Conservation (phyloP, 1,284 basidiomycete genomes). For the Sporisorium scitamineum region DNA sequence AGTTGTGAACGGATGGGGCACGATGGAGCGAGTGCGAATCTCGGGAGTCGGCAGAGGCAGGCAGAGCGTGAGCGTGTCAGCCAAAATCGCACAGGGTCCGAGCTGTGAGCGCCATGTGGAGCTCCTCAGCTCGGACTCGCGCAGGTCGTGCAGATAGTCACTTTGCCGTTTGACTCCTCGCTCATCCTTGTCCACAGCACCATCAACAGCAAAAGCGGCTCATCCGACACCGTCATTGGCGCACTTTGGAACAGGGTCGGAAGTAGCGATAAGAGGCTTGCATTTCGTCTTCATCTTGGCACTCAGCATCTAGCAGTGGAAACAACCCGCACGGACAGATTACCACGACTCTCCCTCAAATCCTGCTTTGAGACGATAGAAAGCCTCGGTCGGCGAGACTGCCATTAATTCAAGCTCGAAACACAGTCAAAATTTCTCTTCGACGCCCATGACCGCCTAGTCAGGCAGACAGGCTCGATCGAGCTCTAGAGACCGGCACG, state of each 20-base stretch:
- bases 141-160: slow-evolving; percentile 15
- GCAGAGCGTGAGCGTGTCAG: neutral
- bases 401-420: neutral
- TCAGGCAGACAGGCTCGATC: neutral
- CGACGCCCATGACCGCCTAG: neutral
- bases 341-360: neutral
- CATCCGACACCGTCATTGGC: neutral
- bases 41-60: slow-evolving; percentile 9
- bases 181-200: neutral
- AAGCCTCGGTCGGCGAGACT: neutral
- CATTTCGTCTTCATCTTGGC: neutral
- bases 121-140: neutral
- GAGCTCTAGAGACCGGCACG: neutral
- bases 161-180: neutral
- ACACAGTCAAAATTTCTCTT: neutral
- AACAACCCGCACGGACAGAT: neutral
- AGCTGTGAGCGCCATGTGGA: slow-evolving; percentile 22
- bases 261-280: neutral
- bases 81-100: slow-evolving; percentile 11
- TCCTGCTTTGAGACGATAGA: neutral
- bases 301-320: neutral
- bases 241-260: neutral
- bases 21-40: neutral
- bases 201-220: neutral
- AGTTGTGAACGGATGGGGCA: neutral